These are phyloP conservation scores for Fusarium secorum DNA, from an alignment of 2,329 filamentous ascomycete species.

Conservation along the genomic window DNA sequence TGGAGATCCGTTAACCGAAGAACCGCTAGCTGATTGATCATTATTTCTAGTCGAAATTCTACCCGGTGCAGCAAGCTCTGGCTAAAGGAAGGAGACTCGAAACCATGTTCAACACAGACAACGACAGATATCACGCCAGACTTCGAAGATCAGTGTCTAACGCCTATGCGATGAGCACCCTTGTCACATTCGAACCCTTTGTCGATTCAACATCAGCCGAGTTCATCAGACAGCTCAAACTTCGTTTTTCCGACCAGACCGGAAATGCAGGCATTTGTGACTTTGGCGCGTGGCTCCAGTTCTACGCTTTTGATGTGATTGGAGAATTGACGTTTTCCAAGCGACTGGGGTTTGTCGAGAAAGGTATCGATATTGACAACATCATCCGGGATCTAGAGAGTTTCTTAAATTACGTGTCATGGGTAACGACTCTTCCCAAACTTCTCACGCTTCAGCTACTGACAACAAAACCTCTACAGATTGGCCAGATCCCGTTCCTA, in stretches of 20 bases:
- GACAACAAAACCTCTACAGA: constrained; percentile 46
- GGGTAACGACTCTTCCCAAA: constrained; percentile 51
- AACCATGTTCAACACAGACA: constrained; percentile 49
- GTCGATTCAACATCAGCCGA: constrained; percentile 44
- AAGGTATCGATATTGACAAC: constrained; percentile 75
- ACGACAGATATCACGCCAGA: constrained; percentile 51
- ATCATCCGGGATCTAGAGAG: constrained; percentile 70
- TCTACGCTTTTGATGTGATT: constrained; percentile 82
- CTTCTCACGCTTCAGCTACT: neutral
- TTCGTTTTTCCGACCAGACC: neutral
- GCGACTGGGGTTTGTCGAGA: constrained; percentile 76
- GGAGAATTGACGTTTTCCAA: constrained; percentile 79
- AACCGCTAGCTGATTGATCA: neutral
- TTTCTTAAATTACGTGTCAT: constrained; percentile 74
- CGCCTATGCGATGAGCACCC: constrained; percentile 51
- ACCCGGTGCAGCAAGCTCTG: constrained; percentile 41
- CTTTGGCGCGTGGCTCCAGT: constrained; percentile 77
- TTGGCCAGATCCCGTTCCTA: constrained; percentile 77
- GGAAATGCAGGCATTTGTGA: constrained; percentile 47
- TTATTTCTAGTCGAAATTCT: constrained; percentile 35
- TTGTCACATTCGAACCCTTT: constrained; percentile 50
- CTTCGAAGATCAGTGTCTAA: constrained; percentile 50
- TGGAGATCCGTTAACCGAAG: neutral
- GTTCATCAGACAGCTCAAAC: constrained; percentile 22
- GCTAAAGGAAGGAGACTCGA: constrained; percentile 40